Base-by-base conservation (phyloP, 192 early-diverging fungal genomes). In the Coemansia sp. region DNA sequence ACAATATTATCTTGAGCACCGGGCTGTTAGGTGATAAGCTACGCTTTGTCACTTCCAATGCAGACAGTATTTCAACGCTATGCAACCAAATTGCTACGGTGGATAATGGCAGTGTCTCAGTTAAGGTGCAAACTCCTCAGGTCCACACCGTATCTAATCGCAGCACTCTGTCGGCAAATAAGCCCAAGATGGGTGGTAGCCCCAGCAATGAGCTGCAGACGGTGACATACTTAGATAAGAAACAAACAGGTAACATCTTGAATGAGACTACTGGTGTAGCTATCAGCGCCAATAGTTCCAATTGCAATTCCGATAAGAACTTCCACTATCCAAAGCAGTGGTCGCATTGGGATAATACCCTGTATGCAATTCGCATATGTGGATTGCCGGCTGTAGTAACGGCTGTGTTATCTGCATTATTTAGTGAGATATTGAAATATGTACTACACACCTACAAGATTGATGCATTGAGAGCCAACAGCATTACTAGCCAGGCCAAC, bases 1-100 rank as follows among this genome's bases (percentile, higher is more conserved):
- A 92, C 70, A 74, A 87, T 54, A 85, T 86, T 42, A 82, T 91
- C 1, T 52, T 76, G 36, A 84, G 87, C n/a, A 70, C 72, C 64
- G 75, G 79, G n/a, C n/a, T 92, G 38, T 71, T 93, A 16, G 79
- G 74, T 10, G 71, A 78, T 62, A 86, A 87, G 74, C 71, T 86
- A 9, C 70, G 86, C 18, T 52, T 88, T 29, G 62, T 88, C 1
- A 49, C 80, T 22, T 84, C 78, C 3, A 65, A 87, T 67, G 67
- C 65, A 16, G 57, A 68, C 18, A 64, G 66, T 9, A 36, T 81
- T 2, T 16, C 73, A 9, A 67, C 74, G 3, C 73, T 69, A 22
- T 67, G 59, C 22, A 38, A 76, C 13, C 79, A 81, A 65, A 27
- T 76, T 0, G 49, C 74, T 16, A 73, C 68, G 0, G 18, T 81